Conservation (phyloP, 2,329 filamentous ascomycete genomes). For the Clonostachys byssicola region DNA sequence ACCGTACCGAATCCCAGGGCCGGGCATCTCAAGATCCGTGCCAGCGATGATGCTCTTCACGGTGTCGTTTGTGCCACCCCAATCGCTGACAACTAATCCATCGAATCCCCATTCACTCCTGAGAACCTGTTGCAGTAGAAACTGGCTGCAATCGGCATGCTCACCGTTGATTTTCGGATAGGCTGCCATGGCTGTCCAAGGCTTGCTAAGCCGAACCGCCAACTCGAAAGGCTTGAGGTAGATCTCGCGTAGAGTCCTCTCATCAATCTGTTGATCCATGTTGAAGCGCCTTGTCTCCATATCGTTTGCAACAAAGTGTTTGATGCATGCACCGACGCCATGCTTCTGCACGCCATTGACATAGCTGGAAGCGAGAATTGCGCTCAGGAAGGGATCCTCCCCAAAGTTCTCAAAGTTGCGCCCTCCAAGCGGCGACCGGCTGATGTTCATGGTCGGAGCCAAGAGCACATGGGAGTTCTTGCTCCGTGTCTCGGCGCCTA, state of each 20-base stretch:
- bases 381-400: constrained; percentile 74
- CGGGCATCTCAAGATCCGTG: constrained; percentile 21
- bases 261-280: constrained; percentile 18
- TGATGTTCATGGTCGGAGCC: constrained; percentile 73
- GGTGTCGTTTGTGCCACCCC: constrained; percentile 23
- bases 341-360: constrained; percentile 60
- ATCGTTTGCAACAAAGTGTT: constrained; percentile 42
- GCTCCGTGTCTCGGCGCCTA: constrained; percentile 40
- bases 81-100: constrained; percentile 38
- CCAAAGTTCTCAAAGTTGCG: constrained; percentile 85
- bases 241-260: constrained; percentile 26
- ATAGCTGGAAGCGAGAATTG: constrained; percentile 67
- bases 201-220: constrained; percentile 26
- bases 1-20: constrained; percentile 10
- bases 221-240: constrained; percentile 40
- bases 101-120: constrained; percentile 34
- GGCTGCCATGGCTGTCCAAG: constrained; percentile 12
- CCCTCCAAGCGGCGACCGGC: constrained; percentile 77
- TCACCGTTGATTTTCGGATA: constrained; percentile 32
- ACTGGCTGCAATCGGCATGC: constrained; percentile 28
- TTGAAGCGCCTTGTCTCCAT: constrained; percentile 20
- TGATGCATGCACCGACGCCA: constrained; percentile 36
- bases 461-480: constrained; percentile 70
- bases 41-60: constrained; percentile 15
- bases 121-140: constrained; percentile 25